phyloP scores from a whole-genome alignment of 768 basidiomycete species.

The Coprinellus aureogranulatus region DNA sequence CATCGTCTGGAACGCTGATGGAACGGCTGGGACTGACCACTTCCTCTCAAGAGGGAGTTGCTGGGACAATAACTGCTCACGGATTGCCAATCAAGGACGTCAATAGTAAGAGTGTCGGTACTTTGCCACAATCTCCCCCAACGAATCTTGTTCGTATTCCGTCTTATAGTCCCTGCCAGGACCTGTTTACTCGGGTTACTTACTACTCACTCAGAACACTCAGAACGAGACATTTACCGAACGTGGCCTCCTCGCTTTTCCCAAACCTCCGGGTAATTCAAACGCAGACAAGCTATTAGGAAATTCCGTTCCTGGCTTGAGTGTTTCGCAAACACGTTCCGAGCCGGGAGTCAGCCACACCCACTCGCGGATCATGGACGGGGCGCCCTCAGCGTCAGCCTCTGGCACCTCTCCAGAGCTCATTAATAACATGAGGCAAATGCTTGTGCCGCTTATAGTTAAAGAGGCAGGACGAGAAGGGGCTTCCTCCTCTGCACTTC shows the following conservation, averaged over 20 bases:
- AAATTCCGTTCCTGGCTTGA: conserved; percentile 1
- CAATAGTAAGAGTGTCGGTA: too few species aligned
- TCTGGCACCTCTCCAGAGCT: not conserved
- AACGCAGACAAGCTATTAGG: not conserved
- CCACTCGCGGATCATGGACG: not conserved
- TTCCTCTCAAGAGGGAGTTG: not conserved
- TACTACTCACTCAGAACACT: too few species aligned
- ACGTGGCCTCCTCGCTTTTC: not conserved
- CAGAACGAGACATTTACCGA: too few species aligned
- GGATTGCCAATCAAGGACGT: too few species aligned
- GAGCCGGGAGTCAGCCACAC: not conserved
- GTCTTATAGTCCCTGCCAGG: too few species aligned
- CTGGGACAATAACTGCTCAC: too few species aligned
- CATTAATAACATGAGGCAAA: not conserved
- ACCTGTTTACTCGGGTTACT: too few species aligned
- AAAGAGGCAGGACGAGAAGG: not conserved
- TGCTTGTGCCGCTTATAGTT: conserved; percentile 1
- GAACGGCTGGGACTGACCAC: not conserved
- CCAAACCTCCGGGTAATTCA: not conserved
- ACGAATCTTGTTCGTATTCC: too few species aligned
- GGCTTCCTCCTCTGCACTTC: not conserved
- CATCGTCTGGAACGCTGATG: not conserved
- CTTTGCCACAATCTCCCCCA: too few species aligned
- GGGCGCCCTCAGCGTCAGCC: not conserved
- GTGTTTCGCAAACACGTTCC: not conserved